Evolutionary conservation across 139 green algal genomes (phyloP).

Genomic region (Auxenochlorella pyrenoidosa): DNA sequence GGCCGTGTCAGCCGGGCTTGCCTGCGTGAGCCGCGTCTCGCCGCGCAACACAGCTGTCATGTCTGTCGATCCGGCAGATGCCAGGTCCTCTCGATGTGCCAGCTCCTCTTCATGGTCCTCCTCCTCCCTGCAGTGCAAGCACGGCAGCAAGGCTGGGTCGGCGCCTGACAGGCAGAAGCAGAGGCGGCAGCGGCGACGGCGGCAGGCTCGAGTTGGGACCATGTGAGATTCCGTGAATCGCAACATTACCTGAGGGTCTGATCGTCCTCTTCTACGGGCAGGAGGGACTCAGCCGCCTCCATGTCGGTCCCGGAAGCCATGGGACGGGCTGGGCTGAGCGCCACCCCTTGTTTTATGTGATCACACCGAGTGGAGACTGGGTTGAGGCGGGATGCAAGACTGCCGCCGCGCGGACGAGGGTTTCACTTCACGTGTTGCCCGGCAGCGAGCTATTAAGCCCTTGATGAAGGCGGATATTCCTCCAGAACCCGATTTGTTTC

Average conservation of each 20-base stretch:
- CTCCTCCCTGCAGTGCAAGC: not conserved
- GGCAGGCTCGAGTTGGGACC: not conserved
- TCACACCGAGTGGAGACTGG: no score
- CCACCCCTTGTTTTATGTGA: no score
- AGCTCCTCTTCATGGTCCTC: not conserved
- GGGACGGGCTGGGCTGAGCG: no score
- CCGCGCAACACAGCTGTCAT: not conserved
- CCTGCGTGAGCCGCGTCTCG: slow-evolving; percentile 33
- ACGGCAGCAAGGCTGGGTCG: not conserved
- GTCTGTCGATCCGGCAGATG: not conserved
- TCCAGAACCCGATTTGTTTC: no score
- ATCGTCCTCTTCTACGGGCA: not conserved
- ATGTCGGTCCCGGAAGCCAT: not conserved
- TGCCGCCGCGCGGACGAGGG: no score
- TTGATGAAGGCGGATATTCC: no score
- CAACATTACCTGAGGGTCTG: not conserved
- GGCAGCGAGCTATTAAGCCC: no score
- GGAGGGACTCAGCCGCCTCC: not conserved
- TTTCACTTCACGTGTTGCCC: no score
- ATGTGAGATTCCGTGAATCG: not conserved
- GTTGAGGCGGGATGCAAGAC: no score
- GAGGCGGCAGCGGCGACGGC: not conserved
- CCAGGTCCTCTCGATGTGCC: not conserved
- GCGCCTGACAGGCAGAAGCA: no score
- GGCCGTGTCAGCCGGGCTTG: no score